Conservation (phyloP, 2,329 filamentous ascomycete species). For the Clonostachys rhizophaga region DNA sequence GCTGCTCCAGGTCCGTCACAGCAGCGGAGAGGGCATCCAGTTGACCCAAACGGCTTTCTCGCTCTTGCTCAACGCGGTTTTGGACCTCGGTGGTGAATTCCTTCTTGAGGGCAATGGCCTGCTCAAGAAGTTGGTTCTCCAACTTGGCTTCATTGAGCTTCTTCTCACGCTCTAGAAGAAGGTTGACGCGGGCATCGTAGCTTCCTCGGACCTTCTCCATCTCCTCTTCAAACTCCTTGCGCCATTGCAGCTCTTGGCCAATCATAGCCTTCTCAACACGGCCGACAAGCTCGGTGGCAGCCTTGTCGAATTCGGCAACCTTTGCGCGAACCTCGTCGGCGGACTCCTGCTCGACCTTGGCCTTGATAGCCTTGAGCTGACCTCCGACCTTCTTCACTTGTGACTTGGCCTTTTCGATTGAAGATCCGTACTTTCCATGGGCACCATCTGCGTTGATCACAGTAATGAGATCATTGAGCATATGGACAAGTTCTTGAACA, state of each 20-base stretch:
- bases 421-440: slow-evolving; percentile 69
- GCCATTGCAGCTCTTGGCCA: slow-evolving; percentile 76
- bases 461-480: slow-evolving; percentile 93
- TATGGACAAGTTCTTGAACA: slow-evolving; percentile 89
- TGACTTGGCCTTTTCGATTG: slow-evolving; percentile 80
- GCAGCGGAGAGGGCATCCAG: slow-evolving; percentile 73
- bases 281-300: slow-evolving; percentile 80
- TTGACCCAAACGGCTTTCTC: slow-evolving; percentile 79
- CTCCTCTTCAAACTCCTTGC: slow-evolving; percentile 82
- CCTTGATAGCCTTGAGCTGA: slow-evolving; percentile 73
- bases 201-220: slow-evolving; percentile 71
- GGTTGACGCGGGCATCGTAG: slow-evolving; percentile 76
- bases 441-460: slow-evolving; percentile 86
- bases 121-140: slow-evolving; percentile 82
- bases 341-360: slow-evolving; percentile 63
- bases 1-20: slow-evolving; percentile 78
- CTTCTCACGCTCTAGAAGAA: slow-evolving; percentile 74
- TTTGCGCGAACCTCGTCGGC: slow-evolving; percentile 71
- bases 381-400: slow-evolving; percentile 74
- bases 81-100: slow-evolving; percentile 76
- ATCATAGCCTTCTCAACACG: slow-evolving; percentile 83
- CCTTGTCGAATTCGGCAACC: slow-evolving; percentile 75
- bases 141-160: slow-evolving; percentile 79
- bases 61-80: slow-evolving; percentile 81
- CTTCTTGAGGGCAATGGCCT: slow-evolving; percentile 83